These are phyloP conservation scores for Teratosphaeria nubilosa DNA, from an alignment of 2,329 filamentous ascomycete species.

Conservation along the genomic window DNA sequence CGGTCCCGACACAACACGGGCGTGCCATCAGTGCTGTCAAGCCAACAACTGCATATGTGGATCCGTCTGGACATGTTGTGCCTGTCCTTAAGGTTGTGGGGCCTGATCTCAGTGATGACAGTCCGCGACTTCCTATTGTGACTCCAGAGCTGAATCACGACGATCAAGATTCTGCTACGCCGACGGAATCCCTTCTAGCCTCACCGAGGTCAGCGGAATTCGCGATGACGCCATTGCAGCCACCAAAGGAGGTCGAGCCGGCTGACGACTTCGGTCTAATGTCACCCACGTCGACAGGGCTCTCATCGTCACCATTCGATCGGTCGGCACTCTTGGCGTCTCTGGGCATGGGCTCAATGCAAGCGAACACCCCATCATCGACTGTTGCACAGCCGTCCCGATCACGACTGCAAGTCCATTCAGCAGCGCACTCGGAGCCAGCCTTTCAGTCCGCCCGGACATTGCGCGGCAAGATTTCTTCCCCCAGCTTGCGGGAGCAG, in stretches of 20 bases:
- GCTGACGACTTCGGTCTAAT: constrained; percentile 29
- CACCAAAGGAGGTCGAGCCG: constrained; percentile 21
- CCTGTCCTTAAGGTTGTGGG: constrained; percentile 20
- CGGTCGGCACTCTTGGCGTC: constrained; percentile 25
- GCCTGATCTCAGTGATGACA: constrained; percentile 3
- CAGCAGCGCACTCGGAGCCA: not conserved
- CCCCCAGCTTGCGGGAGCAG: constrained; percentile 24
- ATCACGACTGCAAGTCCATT: constrained; percentile 1
- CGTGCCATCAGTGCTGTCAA: constrained; percentile 25
- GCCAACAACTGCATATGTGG: constrained; percentile 43
- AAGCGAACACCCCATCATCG: constrained; percentile 12
- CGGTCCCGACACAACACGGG: constrained; percentile 11
- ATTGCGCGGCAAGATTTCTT: constrained; percentile 23
- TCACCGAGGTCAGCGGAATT: constrained; percentile 33
- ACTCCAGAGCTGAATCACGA: not conserved
- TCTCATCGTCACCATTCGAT: constrained; percentile 25
- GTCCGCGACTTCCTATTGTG: not conserved
- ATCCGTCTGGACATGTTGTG: constrained; percentile 26
- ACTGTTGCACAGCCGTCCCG: constrained; percentile 12
- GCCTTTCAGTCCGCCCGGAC: constrained; percentile 2
- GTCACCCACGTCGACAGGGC: constrained; percentile 34
- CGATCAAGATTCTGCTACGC: constrained; percentile 11
- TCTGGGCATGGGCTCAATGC: constrained; percentile 27
- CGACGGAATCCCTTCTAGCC: constrained; percentile 10
- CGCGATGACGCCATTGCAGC: constrained; percentile 25